These are phyloP conservation scores for Linanthus parryae DNA, from an alignment of 148 eudicot genomes.

Conservation along the genomic window DNA sequence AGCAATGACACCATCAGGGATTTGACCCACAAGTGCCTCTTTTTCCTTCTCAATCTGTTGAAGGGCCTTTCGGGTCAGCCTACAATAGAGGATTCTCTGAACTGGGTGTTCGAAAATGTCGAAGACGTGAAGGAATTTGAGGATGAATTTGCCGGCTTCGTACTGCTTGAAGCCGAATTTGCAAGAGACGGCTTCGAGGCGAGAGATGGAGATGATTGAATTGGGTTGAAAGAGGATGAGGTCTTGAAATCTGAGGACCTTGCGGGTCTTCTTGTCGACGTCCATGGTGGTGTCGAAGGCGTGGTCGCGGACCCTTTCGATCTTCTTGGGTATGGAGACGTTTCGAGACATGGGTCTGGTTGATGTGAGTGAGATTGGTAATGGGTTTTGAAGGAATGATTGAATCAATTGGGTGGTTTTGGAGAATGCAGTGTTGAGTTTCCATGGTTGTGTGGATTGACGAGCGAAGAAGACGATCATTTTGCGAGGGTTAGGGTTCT, in stretches of 20 bases:
- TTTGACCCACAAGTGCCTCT: constrained; percentile 50
- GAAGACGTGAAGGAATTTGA: constrained; percentile 81
- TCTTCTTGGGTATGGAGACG: constrained; percentile 77
- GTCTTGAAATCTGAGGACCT: constrained; percentile 68
- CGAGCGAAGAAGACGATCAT: too few relatives aligned
- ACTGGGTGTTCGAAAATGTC: constrained; percentile 96
- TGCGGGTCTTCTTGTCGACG: constrained; percentile 75
- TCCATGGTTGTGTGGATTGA: too few relatives aligned
- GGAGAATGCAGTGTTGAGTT: too few relatives aligned
- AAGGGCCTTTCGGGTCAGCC: constrained; percentile 61
- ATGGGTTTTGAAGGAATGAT: too few relatives aligned
- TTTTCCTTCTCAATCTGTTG: constrained; percentile 75
- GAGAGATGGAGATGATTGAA: constrained; percentile 46
- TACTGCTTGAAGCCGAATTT: constrained; percentile 61
- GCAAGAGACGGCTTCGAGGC: constrained; percentile 56
- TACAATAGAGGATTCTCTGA: constrained; percentile 74
- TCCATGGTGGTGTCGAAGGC: constrained; percentile 93
- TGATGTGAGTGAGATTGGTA: too few relatives aligned
- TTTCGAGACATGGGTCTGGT: constrained; percentile 54
- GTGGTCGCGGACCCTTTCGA: constrained; percentile 60
- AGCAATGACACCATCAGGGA: constrained; percentile 63
- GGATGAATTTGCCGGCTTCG: constrained; percentile 73
- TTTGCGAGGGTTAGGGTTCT: too few relatives aligned
- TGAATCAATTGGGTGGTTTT: too few relatives aligned
- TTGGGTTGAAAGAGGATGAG: constrained; percentile 62